A percentile compares a stretch with the other conserved stretches of the same genome.
Conservation (phyloP, 108 stramenopile species). For the Cyclotella kingstonii region DNA sequence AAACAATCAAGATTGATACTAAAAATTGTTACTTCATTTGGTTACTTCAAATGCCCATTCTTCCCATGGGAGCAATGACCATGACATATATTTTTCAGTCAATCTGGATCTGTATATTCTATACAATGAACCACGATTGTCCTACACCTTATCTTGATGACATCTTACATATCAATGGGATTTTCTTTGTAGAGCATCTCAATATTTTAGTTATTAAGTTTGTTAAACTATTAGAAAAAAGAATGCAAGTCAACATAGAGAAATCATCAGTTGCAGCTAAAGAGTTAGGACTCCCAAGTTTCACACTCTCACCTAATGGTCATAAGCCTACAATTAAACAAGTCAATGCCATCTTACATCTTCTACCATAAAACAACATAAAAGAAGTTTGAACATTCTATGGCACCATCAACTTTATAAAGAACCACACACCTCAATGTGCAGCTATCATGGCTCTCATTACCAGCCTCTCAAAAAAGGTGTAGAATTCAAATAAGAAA, state of each 20-base stretch:
- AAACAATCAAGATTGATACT: background rate
- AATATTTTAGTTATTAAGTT: background rate
- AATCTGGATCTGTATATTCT: background rate
- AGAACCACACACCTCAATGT: too few species aligned
- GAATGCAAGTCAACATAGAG: background rate
- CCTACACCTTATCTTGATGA: slow-evolving; percentile 12
- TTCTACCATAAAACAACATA: background rate
- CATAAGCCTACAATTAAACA: background rate
- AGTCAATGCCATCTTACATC: background rate
- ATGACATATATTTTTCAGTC: slow-evolving; percentile 6
- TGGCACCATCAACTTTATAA: background rate
- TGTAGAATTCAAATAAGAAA: background rate
- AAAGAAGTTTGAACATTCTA: background rate
- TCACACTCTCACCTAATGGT: background rate
- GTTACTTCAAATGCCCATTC: too few species aligned
- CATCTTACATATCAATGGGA: too few species aligned
- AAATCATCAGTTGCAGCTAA: background rate
- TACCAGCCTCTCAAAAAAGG: background rate
- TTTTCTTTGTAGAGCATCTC: background rate
- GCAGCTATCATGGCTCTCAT: background rate
- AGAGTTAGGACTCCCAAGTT: background rate
- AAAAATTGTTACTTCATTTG: slow-evolving; percentile 3
- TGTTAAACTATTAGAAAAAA: background rate
- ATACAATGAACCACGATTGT: background rate
- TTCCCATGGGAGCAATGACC: slow-evolving; percentile 3